Conservation (phyloP, 495 filamentous ascomycete genomes). For the Trichoderma virens region DNA sequence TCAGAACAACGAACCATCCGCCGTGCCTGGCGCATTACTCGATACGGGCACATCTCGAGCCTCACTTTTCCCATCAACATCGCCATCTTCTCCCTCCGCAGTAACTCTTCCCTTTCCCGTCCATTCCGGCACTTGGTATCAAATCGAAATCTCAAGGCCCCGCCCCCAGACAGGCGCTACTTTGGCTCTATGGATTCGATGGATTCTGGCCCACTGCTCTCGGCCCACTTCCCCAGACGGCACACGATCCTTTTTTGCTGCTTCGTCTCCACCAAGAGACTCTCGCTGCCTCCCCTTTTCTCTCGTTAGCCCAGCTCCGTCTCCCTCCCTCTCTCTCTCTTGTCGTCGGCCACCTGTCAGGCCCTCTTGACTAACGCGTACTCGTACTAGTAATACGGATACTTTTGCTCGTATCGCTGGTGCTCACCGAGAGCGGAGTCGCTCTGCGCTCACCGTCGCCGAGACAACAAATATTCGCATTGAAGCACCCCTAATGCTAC, state of each 20-base stretch:
- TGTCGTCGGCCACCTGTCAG: too few relatives aligned
- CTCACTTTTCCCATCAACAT: not conserved
- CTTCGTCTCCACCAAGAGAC: not conserved
- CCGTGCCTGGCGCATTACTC: not conserved
- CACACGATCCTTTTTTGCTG: not conserved
- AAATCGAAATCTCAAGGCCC: not conserved
- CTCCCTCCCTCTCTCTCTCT: too few relatives aligned
- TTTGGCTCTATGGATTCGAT: not conserved
- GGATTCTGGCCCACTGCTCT: not conserved
- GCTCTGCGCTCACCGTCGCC: too few relatives aligned
- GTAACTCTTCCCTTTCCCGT: not conserved
- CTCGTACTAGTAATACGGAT: too few relatives aligned
- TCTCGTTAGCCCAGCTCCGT: not conserved
- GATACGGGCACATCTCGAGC: not conserved
- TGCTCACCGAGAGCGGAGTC: too few relatives aligned
- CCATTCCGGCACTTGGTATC: not conserved
- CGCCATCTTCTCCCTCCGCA: not conserved
- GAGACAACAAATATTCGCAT: too few relatives aligned
- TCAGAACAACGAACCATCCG: not conserved
- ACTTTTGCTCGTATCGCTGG: too few relatives aligned
- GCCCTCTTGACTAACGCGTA: too few relatives aligned
- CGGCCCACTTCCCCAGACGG: constrained; percentile 8
- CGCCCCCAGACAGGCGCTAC: constrained; percentile 7
- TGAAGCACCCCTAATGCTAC: too few relatives aligned
- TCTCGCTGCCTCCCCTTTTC: not conserved